Base-by-base conservation (phyloP, 306 rosid species). In the Trifolium pratense region DNA sequence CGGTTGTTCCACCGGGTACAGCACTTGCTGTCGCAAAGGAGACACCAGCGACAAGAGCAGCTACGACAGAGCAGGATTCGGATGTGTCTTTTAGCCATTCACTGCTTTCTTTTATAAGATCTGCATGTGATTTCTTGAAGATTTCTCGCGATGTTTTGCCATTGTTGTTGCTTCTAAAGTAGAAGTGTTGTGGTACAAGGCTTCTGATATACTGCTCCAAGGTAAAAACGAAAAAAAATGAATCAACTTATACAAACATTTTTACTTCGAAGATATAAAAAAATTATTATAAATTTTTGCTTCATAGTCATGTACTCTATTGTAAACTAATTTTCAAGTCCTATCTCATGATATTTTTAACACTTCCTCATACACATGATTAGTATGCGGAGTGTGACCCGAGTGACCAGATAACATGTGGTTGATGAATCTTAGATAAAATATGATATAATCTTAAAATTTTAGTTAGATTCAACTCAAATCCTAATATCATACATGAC, bases 31-130 rank as follows among this genome's bases (percentile, higher is more conserved):
- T 68, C 1, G 87, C 76, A 0, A 29, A 21, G 16, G 84, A 84
- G 21, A 84, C 88, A 0, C 75, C 79, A 0, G 83, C 85, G 0
- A 87, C 81, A 0, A 87, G 84, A 0, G 79, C 83, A 0, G 84
- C 82, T 74, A 82, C 87, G 0, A 82, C 76, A 0, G 87, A 79
- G 72, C 88, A 87, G 0, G 85, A 84, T 48, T 87, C 78, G 0
- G 85, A 67, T 12, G 88, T 82, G 17, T 62, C 79, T 43, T 46
- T 70, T 3, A 86, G 79, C 88, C 88, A 86, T 0, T 80, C 69
- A 0, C 46, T 0, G 1, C 83, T 63, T 0, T 74, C 75, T 18
- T 26, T 7, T 16, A 61, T 69, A 0, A 82, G 83, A 0, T 0
- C 7, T 32, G 21, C 1, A 11, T 87, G 91, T 11, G 17, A 5